Evolutionary conservation across 208 protist species (phyloP).

Genomic region (Angomonas ambiguus): DNA sequence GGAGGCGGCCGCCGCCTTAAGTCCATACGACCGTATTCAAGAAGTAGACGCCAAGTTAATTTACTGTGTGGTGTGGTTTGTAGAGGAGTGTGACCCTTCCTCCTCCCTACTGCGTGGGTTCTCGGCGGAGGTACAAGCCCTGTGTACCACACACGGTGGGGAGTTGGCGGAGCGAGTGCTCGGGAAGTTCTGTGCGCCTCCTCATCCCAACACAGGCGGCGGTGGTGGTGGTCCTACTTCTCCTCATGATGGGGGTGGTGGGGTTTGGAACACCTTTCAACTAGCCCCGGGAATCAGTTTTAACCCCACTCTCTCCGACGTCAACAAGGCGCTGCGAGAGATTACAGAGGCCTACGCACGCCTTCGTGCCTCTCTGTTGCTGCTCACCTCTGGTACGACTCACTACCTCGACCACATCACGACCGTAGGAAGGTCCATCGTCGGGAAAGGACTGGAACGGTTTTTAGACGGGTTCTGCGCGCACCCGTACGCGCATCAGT

Average conservation of each 20-base stretch:
- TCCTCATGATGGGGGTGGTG: not conserved
- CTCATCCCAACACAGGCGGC: no score
- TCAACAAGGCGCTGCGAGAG: constrained; percentile 42
- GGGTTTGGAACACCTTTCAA: not conserved
- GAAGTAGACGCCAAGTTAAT: constrained; percentile 16
- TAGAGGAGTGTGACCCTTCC: not conserved
- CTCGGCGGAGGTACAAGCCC: not conserved
- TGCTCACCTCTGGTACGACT: constrained; percentile 39
- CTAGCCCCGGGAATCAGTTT: not conserved
- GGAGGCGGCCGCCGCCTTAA: constrained; percentile 9
- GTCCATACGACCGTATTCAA: constrained; percentile 18
- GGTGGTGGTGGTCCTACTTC: not conserved
- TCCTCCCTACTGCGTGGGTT: not conserved
- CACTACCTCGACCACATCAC: constrained; percentile 47
- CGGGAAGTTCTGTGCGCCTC: not conserved
- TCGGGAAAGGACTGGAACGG: constrained; percentile 27
- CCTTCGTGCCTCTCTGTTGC: constrained; percentile 39
- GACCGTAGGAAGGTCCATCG: constrained; percentile 25
- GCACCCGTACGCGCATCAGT: constrained; percentile 23
- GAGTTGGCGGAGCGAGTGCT: not conserved
- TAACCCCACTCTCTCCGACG: constrained; percentile 15
- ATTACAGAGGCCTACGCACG: constrained; percentile 43
- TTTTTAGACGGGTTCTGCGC: constrained; percentile 31
- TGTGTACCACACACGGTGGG: not conserved
- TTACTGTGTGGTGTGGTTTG: constrained; percentile 1